Evolutionary conservation across 169 alveolate species (phyloP), one percentile per base, ranked within the genome.

Genomic region (Plasmodium malariae): DNA sequence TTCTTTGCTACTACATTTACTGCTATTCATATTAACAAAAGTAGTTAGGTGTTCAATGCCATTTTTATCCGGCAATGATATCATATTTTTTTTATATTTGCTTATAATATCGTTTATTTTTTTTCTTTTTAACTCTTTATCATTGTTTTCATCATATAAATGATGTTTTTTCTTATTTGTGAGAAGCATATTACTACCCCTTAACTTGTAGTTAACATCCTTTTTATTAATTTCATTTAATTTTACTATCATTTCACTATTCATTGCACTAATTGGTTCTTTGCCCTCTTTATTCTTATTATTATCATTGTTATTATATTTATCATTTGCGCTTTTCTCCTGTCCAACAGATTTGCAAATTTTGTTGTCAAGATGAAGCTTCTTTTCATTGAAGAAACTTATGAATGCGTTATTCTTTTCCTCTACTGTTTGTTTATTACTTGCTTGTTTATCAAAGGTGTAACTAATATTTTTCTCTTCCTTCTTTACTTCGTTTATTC

Each of bases 81-180:
- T 80, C 83, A 80, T 80, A 36, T 65, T 80, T 80, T 86, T 86
- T 45, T 26, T 86, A 40, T 86, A 86, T 63, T 86, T 86, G 12
- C 70, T 86, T 69, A 86, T 86, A 62, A 86, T 86, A 26, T 86
- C 92, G 70, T 70, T 86, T 57, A 86, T 86, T 86, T 86, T 86
- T 86, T 86, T 86, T 51, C 78, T 69, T 51, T 86, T 86, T 36
- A 86, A 69, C 51, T 37, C 59, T 54, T 34, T 32, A 17, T 69
- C 87, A 43, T 40, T 43, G 11, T 9, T 57, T 28, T 26, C 65
- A 36, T 86, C 70, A 30, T 28, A 2, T 43, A 24, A 68, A 68
- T 30, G 21, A n/a, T 60, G 40, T 17, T 65, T 65, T 55, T 65
- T 78, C 43, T 51, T 55, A 54, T 62, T 45, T n/a, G 4, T 19